Evolutionary conservation across 768 basidiomycete genomes (phyloP).

Genomic region (Epithele typhae): DNA sequence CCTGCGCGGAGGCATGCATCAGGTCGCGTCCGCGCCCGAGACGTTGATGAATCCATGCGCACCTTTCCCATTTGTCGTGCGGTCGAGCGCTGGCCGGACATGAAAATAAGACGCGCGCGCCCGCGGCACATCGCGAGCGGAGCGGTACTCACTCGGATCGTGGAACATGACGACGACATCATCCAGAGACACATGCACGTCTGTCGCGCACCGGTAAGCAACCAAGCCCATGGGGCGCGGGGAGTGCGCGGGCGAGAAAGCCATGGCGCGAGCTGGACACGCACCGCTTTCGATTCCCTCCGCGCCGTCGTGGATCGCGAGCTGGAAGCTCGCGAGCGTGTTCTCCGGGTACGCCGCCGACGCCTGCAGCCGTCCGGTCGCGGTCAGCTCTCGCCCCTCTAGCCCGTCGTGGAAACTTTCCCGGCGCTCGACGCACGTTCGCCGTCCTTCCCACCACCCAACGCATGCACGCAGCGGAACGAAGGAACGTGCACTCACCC

Average conservation of each 20-base stretch:
- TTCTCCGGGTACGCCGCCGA: slow-evolving; percentile 87
- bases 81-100: slow-evolving; percentile 46
- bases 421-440: too few relatives aligned
- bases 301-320: slow-evolving; percentile 85
- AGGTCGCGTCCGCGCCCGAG: background rate
- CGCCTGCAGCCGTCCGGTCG: slow-evolving; percentile 42
- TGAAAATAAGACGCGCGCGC: background rate
- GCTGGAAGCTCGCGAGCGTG: slow-evolving; percentile 87
- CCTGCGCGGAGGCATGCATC: slow-evolving; percentile 32
- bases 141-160: slow-evolving; percentile 59
- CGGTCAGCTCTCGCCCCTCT: too few relatives aligned
- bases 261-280: too few relatives aligned
- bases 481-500: slow-evolving; percentile 15
- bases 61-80: slow-evolving; percentile 83
- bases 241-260: slow-evolving; percentile 28
- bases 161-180: slow-evolving; percentile 91
- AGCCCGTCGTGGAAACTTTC: too few relatives aligned
- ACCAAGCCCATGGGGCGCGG: background rate
- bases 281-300: slow-evolving; percentile 95
- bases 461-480: too few relatives aligned
- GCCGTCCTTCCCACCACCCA: too few relatives aligned
- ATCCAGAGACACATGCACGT: slow-evolving; percentile 89
- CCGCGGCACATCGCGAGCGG: background rate
- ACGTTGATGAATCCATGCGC: slow-evolving; percentile 5
- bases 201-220: slow-evolving; percentile 37